Conservation (phyloP, 495 filamentous ascomycete genomes). For the Hypomontagnella submonticulosa region DNA sequence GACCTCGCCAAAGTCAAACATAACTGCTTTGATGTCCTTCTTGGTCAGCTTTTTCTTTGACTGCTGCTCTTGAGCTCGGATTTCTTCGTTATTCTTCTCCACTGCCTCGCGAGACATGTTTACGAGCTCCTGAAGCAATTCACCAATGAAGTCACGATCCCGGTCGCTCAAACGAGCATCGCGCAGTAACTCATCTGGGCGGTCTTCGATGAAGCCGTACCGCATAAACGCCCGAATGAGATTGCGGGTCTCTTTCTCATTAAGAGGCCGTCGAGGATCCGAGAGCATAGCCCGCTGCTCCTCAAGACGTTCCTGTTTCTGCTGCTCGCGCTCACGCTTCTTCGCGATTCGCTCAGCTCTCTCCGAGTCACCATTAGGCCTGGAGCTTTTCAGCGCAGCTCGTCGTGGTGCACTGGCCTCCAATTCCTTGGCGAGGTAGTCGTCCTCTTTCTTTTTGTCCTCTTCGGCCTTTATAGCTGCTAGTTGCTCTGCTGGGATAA, state of each 20-base stretch:
- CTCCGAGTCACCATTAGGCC: constrained; percentile 73
- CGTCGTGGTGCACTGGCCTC: constrained; percentile 90
- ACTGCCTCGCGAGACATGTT: constrained; percentile 71
- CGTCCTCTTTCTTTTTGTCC: constrained; percentile 81
- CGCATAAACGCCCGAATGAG: constrained; percentile 87
- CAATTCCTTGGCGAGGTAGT: constrained; percentile 82
- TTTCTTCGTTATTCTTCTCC: constrained; percentile 71
- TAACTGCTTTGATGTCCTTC: constrained; percentile 95
- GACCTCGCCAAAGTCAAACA: constrained; percentile 91
- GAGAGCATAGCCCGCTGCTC: constrained; percentile 67
- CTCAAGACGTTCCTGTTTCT: constrained; percentile 68
- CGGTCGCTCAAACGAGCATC: constrained; percentile 85
- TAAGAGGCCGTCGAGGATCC: constrained; percentile 87
- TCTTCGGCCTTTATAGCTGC: constrained; percentile 90
- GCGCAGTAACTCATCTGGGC: constrained; percentile 82
- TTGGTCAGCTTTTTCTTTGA: constrained; percentile 82
- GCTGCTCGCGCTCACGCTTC: constrained; percentile 84
- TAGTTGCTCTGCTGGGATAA: constrained; percentile 93
- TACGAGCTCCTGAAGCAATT: constrained; percentile 65
- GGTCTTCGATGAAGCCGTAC: constrained; percentile 87
- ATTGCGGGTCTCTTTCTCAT: constrained; percentile 90
- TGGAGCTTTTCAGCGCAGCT: constrained; percentile 62
- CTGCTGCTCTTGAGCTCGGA: constrained; percentile 78
- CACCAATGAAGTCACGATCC: constrained; percentile 78
- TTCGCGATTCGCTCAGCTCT: constrained; percentile 92